Conservation (phyloP, 164 flowering plant genomes). For the Stephania japonica region DNA sequence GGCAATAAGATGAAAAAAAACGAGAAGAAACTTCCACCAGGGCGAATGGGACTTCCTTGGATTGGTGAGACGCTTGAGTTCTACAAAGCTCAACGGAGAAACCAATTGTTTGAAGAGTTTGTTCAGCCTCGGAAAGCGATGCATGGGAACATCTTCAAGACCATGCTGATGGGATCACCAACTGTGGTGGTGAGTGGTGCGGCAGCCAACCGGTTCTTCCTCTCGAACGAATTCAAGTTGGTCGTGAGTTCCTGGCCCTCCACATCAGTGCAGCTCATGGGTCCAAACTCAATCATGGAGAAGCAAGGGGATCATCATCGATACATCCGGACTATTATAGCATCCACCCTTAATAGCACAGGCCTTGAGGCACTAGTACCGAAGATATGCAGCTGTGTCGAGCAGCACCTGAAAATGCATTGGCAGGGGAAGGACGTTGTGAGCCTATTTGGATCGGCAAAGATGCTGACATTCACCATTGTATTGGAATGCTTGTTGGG, state of each 20-base stretch:
- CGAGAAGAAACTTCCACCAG: constrained; percentile 49
- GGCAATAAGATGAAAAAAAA: neutral
- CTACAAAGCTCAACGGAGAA: constrained; percentile 50
- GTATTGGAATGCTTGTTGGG: constrained; percentile 62
- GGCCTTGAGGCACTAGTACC: constrained; percentile 50
- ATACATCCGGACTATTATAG: constrained; percentile 39
- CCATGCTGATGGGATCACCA: constrained; percentile 71
- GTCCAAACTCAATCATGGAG: constrained; percentile 60
- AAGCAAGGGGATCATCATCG: constrained; percentile 57
- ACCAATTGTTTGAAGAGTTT: constrained; percentile 51
- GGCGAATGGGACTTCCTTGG: constrained; percentile 69
- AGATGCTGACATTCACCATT: constrained; percentile 41
- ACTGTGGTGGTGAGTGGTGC: constrained; percentile 65
- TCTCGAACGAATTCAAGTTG: constrained; percentile 72
- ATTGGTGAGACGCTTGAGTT: constrained; percentile 69
- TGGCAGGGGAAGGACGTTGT: constrained; percentile 36
- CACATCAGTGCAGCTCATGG: constrained; percentile 68
- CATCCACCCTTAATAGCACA: constrained; percentile 27
- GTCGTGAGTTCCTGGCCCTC: constrained; percentile 84
- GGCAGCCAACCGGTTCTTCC: constrained; percentile 55
- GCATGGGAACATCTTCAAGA: constrained; percentile 58
- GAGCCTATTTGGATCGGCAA: constrained; percentile 41
- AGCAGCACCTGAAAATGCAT: constrained; percentile 26
- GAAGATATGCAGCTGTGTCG: constrained; percentile 33
- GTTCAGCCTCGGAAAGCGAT: constrained; percentile 39